Base-by-base conservation (phyloP, 352 stramenopile genomes). In the Globisporangium rhizosaccharum region DNA sequence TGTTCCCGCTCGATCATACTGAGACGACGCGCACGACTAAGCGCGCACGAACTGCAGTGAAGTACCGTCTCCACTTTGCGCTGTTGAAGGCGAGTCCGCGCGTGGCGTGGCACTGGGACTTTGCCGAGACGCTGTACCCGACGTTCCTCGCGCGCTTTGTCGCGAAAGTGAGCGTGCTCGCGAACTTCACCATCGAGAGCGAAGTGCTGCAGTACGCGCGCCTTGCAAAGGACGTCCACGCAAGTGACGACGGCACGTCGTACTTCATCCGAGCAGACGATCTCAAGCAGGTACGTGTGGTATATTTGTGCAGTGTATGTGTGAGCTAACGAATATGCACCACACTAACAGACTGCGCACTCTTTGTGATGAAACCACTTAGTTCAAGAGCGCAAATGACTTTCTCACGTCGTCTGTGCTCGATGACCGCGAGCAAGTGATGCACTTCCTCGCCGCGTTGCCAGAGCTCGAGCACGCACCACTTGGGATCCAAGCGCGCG, bases 311-410 rank as follows among this genome's bases (percentile, higher is more conserved):
- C 28, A 33, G 28, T 45, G 23, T 25, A 1, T 23, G 28, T 33
- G 28, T 33, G 28, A 33, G 1, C 6, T 33, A 1, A 0, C 28
- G 28, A 33, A 6, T 56, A 53, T 58, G 45, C 26, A 44, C 14
- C 39, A 46, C 20, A 44, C 17, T 4, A 47, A 48, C 48, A 28
- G 14, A n/a, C 30, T 20, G 1, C 2, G 6, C 9, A 53, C 3
- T 53, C 15, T 56, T 2, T 46, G 30, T 49, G 14, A 30, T 26
- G 25, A 18, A 18, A 5, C 12, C 18, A 18, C 56, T 60, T 61
- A 92, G 82, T 92, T 92, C 48, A 91, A 91, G 44, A 88, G 76
- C 49, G 70, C 71, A 23, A 93, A 93, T 54, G 78, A 91, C 51
- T 91, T 85, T 45, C 57, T 90, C 12, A 75, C 74, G 10, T 70